A percentile compares a stretch with the other conserved stretches of the same genome.
Conservation (phyloP, 1,284 basidiomycete species). For the Leccinum subrobustum region DNA sequence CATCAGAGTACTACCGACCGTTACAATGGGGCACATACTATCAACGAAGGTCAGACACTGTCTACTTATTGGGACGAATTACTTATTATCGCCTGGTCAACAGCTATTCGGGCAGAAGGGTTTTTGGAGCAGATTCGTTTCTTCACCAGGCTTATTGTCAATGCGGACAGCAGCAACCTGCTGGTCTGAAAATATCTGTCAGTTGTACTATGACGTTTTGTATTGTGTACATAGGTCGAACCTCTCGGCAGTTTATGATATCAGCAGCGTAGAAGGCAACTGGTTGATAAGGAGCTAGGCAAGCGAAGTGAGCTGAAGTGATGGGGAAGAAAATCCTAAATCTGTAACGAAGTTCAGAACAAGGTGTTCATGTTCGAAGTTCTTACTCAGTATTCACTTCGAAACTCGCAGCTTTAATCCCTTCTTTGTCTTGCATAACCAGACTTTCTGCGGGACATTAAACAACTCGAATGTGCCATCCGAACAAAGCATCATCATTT, state of each 20-base stretch:
- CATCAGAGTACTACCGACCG: slow-evolving; percentile 36
- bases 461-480: too few species aligned
- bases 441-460: too few species aligned
- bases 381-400: too few species aligned
- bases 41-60: slow-evolving; percentile 41
- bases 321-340: too few species aligned
- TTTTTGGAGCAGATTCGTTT: slow-evolving; percentile 39
- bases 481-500: too few species aligned
- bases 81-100: not conserved
- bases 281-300: too few species aligned
- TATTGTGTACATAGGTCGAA: not conserved
- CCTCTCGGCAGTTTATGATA: not conserved
- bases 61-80: not conserved
- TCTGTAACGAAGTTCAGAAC: too few species aligned
- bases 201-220: not conserved
- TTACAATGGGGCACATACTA: slow-evolving; percentile 50
- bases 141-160: slow-evolving; percentile 37
- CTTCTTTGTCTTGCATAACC: too few species aligned
- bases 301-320: too few species aligned
- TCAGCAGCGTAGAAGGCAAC: not conserved
- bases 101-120: slow-evolving; percentile 35
- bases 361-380: too few species aligned
- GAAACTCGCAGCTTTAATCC: too few species aligned
- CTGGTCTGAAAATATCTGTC: slow-evolving; percentile 6
- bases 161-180: slow-evolving; percentile 30